Evolutionary conservation across 176 grass and related monocot species (phyloP).

Genomic region (Juncus effusus): DNA sequence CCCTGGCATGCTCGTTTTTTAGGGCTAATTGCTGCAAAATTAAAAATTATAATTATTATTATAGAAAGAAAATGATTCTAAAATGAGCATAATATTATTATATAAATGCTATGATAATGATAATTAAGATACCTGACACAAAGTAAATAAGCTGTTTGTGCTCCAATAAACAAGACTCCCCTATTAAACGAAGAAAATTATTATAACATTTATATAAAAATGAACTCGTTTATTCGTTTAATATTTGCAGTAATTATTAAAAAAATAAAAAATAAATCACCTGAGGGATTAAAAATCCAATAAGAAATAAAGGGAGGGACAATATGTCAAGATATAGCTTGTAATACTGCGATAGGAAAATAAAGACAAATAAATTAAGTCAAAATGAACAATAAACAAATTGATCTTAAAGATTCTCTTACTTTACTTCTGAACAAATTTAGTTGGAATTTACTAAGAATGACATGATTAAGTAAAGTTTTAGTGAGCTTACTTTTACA

Average conservation of each 20-base stretch:
- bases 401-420: no score
- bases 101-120: not conserved
- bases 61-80: not conserved
- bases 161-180: constrained; percentile 82
- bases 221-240: not conserved
- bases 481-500: constrained; percentile 51
- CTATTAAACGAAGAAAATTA: constrained; percentile 39
- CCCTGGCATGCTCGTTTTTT: constrained; percentile 43
- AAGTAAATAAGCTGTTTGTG: constrained; percentile 68
- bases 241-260: not conserved
- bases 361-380: constrained; percentile 20
- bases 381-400: not conserved
- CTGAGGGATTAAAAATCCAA: constrained; percentile 65
- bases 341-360: constrained; percentile 69
- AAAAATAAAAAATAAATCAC: constrained; percentile 42
- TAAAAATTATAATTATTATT: constrained; percentile 36
- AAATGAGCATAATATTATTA: not conserved
- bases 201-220: constrained; percentile 25
- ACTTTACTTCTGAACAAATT: not conserved
- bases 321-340: constrained; percentile 77
- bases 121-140: constrained; percentile 58
- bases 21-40: constrained; percentile 68
- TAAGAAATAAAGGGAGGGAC: constrained; percentile 68
- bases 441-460: constrained; percentile 25
- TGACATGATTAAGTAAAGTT: not conserved